A percentile compares a stretch with the other conserved stretches of the same genome.
phyloP scores from a whole-genome alignment of 257 asterid genomes.

The Nicotiana otophora region DNA sequence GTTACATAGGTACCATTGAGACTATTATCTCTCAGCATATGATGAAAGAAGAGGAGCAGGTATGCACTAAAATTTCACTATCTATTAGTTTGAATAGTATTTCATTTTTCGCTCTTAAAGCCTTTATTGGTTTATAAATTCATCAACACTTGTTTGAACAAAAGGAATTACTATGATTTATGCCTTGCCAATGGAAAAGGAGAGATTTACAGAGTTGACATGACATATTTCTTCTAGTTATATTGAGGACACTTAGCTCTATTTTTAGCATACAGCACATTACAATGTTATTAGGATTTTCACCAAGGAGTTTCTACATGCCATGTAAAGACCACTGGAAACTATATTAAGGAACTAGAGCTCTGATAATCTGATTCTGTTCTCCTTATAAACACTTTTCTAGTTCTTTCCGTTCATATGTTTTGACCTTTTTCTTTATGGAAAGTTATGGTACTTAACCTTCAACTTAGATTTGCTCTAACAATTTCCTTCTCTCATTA shows the following conservation, averaged over 20 bases:
- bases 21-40: conserved; percentile 66
- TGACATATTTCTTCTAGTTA: not conserved
- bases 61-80: conserved; percentile 12
- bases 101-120: not conserved
- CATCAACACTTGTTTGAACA: not conserved
- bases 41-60: conserved; percentile 92
- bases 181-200: not conserved
- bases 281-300: not conserved
- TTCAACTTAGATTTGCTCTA: not conserved
- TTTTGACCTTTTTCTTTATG: not conserved
- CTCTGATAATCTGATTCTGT: not conserved
- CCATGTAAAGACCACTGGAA: not conserved
- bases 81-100: not conserved
- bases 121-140: not conserved
- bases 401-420: not conserved
- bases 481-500: not conserved
- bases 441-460: not conserved
- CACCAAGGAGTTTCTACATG: not conserved
- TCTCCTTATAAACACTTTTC: not conserved
- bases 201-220: not conserved
- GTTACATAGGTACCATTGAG: conserved; percentile 45
- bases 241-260: not conserved
- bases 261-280: not conserved
- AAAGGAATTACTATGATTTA: not conserved
- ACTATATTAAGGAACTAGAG: not conserved